Base-by-base conservation (phyloP, 2,329 filamentous ascomycete species). In the Cercospora sesami region DNA sequence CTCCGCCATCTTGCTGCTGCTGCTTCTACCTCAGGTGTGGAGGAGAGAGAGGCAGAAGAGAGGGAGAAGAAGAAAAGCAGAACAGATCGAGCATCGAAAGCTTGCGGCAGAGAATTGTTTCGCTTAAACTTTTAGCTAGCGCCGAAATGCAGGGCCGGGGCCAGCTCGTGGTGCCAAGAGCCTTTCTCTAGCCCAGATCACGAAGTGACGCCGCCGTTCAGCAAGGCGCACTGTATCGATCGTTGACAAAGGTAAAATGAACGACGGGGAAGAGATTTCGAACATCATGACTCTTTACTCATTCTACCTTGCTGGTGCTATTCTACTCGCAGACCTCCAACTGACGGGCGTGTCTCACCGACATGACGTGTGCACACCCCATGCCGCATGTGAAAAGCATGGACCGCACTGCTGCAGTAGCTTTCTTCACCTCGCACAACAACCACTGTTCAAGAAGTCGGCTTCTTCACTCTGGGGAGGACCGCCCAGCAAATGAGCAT, bases 401-500 rank as follows among this genome's bases (percentile, higher is more conserved):
- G 53, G 26, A 58, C n/a, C 36, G 36, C 36, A 42, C 36, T 42
- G 36, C 36, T 42, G 36, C 36, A n/a, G 8, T 16, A 18, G 53
- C 53, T 58, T 9, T 14, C n/a, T 30, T 30, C 26, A 31, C 53
- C 30, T 58, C 30, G 53, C 53, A 58, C 5, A 31, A 30, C 53
- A 33, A 18, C 53, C 16, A 31, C 7, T n/a, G 21, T 33, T 58
- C 51, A 64, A 36, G 21, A 18, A 28, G 62, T 64, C 30, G 62
- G 62, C 86, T 91, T 91, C 68, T 80, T 80, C 48, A 82, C 76
- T 12, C 76, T 80, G 0, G 90, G 89, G 69, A 91, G 77, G 1
- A 78, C 79, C 63, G 83, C 87, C 90, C 90, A 93, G 70, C 87
- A 89, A 1, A 83, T 76, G 57, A 89, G 61, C 91, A 93, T 93